A percentile compares a stretch with the other conserved stretches of the same genome.
Evolutionary conservation across 129 eudicot genomes (phyloP).

Genomic region (Solidago caesia): DNA sequence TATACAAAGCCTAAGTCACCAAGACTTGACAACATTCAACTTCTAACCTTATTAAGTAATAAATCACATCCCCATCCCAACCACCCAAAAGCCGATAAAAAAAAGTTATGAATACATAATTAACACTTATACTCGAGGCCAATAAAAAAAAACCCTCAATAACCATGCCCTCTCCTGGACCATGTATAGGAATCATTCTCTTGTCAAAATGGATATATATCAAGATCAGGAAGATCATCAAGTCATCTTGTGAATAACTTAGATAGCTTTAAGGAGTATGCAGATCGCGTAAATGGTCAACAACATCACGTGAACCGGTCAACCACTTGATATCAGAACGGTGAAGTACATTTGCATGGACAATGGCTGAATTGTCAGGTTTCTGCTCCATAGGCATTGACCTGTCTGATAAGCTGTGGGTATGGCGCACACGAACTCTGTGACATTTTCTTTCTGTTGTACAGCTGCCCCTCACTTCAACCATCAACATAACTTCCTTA

Average conservation of each 20-base stretch:
- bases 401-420: conserved; percentile 45
- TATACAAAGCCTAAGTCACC: conserved; percentile 19
- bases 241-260: not conserved
- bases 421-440: conserved; percentile 78
- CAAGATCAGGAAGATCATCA: conserved; percentile 22
- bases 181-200: conserved; percentile 22
- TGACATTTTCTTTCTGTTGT: conserved; percentile 50
- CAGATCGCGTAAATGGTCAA: conserved; percentile 61
- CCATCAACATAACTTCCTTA: conserved; percentile 69
- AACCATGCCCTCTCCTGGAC: not conserved
- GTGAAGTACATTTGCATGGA: conserved; percentile 58
- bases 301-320: conserved; percentile 60
- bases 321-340: conserved; percentile 68
- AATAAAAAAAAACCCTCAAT: not conserved
- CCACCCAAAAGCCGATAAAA: not conserved
- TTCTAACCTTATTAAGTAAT: not conserved
- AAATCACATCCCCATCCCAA: not conserved
- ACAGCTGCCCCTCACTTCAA: conserved; percentile 67
- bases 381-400: conserved; percentile 48
- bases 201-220: conserved; percentile 29
- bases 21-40: conserved; percentile 4
- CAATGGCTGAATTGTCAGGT: conserved; percentile 24
- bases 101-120: conserved; percentile 5
- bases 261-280: conserved; percentile 48
- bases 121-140: conserved; percentile 16